Evolutionary conservation across 164 flowering plant genomes (phyloP).

Genomic region (Taxillus chinensis): DNA sequence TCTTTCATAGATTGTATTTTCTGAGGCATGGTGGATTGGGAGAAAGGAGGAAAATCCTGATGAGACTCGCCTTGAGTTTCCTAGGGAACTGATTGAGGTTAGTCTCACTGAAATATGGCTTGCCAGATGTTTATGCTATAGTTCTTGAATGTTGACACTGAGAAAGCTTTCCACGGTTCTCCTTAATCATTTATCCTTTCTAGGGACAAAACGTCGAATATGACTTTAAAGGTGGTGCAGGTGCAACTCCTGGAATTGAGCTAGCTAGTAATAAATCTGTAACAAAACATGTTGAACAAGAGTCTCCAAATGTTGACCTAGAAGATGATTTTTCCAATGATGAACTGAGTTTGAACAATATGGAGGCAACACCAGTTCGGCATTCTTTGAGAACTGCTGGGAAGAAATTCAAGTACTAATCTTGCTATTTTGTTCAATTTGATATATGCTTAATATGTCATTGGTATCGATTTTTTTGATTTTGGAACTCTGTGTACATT

Average conservation of each 20-base stretch:
- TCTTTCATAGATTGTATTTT: slow-evolving; percentile 62
- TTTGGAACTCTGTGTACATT: not conserved
- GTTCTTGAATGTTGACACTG: not conserved
- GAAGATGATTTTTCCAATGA: slow-evolving; percentile 43
- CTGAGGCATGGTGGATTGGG: slow-evolving; percentile 98
- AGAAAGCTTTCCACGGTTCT: not conserved
- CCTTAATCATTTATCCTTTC: not conserved
- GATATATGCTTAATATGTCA: not conserved
- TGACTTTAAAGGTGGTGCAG: slow-evolving; percentile 90
- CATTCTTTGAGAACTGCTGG: slow-evolving; percentile 76
- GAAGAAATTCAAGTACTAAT: slow-evolving; percentile 55
- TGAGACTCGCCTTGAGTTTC: slow-evolving; percentile 69
- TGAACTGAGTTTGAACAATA: slow-evolving; percentile 20
- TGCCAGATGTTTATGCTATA: not conserved
- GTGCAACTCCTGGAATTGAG: slow-evolving; percentile 29
- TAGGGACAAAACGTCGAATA: slow-evolving; percentile 46
- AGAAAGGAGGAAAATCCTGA: slow-evolving; percentile 79
- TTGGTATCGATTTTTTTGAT: not conserved
- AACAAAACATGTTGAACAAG: slow-evolving; percentile 17
- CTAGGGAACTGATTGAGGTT: slow-evolving; percentile 61
- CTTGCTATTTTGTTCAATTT: not conserved
- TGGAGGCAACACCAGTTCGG: slow-evolving; percentile 49
- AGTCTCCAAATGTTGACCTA: slow-evolving; percentile 26
- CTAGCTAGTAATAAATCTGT: slow-evolving; percentile 15
- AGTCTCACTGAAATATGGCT: slow-evolving; percentile 5